Percentiles rank a stretch among this genome's conserved stretches.
These are phyloP conservation scores for Adansonia grandidieri DNA, from an alignment of 441 rosid genomes.

Conservation along the genomic window DNA sequence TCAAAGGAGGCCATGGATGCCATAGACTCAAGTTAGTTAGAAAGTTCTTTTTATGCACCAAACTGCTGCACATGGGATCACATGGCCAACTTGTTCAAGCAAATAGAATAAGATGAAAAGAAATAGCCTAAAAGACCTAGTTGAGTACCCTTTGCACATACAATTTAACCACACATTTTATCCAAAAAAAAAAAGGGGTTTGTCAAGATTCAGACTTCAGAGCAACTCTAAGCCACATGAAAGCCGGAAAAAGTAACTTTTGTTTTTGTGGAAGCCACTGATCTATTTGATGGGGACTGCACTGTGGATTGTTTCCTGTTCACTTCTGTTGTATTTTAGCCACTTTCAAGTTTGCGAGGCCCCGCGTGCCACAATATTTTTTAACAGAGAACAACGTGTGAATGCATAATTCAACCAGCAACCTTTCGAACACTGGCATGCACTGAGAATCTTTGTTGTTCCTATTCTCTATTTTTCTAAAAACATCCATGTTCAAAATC, in stretches of 20 bases:
- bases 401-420: conserved; percentile 25
- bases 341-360: conserved; percentile 25
- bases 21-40: conserved; percentile 13
- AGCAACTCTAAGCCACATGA: conserved; percentile 35
- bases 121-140: conserved; percentile 29
- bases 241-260: conserved; percentile 26
- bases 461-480: no score
- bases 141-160: conserved; percentile 27
- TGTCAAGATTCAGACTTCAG: conserved; percentile 7
- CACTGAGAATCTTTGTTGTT: conserved; percentile 17
- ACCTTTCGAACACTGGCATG: not conserved
- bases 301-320: conserved; percentile 24
- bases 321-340: conserved; percentile 18
- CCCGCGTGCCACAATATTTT: conserved; percentile 25
- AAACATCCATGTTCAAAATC: no score
- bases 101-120: conserved; percentile 31
- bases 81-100: conserved; percentile 44
- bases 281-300: conserved; percentile 33
- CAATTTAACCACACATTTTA: conserved; percentile 31
- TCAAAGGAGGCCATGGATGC: conserved; percentile 28
- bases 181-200: not conserved
- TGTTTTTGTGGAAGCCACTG: conserved; percentile 14
- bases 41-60: conserved; percentile 19
- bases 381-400: conserved; percentile 23
- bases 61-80: conserved; percentile 49